Percentiles rank a stretch among this genome's conserved stretches.
phyloP scores from a whole-genome alignment of 768 basidiomycete species.

The Suillus variegatus region DNA sequence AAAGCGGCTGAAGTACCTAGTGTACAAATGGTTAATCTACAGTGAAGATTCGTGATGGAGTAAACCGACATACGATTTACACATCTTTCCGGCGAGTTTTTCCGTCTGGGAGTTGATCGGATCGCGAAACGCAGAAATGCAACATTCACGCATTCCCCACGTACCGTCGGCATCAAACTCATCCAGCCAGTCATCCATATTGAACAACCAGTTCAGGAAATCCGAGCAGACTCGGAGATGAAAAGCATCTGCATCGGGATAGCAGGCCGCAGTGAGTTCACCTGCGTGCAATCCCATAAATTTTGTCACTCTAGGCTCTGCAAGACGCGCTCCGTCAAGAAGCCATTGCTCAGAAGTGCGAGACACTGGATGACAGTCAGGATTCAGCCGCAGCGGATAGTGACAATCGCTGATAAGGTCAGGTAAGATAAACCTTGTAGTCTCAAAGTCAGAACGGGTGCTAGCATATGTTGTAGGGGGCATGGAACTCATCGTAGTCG shows the following conservation, averaged over 20 bases:
- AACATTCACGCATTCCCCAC: slow-evolving; percentile 31
- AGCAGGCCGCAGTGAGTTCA: slow-evolving; percentile 61
- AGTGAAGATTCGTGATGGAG: not conserved
- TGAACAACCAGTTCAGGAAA: slow-evolving; percentile 47
- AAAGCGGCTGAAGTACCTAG: slow-evolving; percentile 41
- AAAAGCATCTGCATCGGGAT: slow-evolving; percentile 47
- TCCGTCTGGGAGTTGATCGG: slow-evolving; percentile 27
- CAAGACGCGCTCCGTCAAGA: slow-evolving; percentile 14
- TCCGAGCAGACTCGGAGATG: slow-evolving; percentile 61
- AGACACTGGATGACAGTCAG: slow-evolving; percentile 35
- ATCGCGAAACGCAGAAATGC: slow-evolving; percentile 31
- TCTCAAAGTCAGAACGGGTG: slow-evolving; percentile 5
- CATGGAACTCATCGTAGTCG: slow-evolving; percentile 17
- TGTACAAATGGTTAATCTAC: slow-evolving; percentile 12
- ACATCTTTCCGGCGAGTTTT: slow-evolving; percentile 32
- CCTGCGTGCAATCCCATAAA: slow-evolving; percentile 59
- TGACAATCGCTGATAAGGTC: slow-evolving; percentile 42
- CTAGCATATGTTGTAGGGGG: slow-evolving; percentile 25
- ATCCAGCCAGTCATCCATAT: slow-evolving; percentile 34
- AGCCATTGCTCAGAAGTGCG: slow-evolving; percentile 41
- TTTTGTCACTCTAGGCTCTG: slow-evolving; percentile 22
- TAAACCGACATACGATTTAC: slow-evolving; percentile 33
- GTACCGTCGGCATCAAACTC: slow-evolving; percentile 33
- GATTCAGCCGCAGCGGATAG: slow-evolving; percentile 37
- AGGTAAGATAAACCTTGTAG: slow-evolving; percentile 36